Evolutionary conservation across 169 alveolate genomes (phyloP), one percentile per base, ranked within the genome.

Genomic region (Plasmodium yoelii): DNA sequence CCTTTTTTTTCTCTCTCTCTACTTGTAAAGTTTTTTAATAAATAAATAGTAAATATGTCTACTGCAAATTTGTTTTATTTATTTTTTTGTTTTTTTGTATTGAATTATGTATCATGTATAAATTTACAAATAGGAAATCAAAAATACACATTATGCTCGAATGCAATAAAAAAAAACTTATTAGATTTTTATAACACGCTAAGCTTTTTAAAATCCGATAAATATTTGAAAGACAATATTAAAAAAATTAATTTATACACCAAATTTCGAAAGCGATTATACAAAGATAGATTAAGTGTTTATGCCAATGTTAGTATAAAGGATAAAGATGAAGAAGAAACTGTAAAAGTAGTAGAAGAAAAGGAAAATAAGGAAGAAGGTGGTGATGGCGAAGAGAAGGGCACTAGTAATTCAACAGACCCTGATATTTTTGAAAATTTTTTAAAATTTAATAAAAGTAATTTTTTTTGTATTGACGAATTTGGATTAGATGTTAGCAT

Each of bases 101-200:
- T 80, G 90, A 65, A 80, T 67, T 15, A 64, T 65, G 55, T 80
- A 34, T 55, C 72, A 80, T 80, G 90, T 65, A 64, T 80, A 80
- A 80, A 80, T 80, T 65, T 80, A 65, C 82, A 80, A 80, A 80
- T 80, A 26, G 90, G 90, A 65, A 80, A 55, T 69, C 90, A 80
- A 68, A 80, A 80, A 68, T 80, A 80, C 51, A 15, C 71, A 56
- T 55, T 80, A 34, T 51, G 82, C 13, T 49, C 90, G 24, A 80
- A 67, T 65, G 67, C 65, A 80, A 80, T 80, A 28, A 64, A 80
- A 80, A 80, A 80, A 64, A 80, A 80, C 57, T 34, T 80, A 22
- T 8, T 80, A 64, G 90, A 80, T 26, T 60, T 80, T 64, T 80
- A 80, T 51, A 80, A 65, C 57, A 80, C 73, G 13, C 67, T 80